phyloP scores from a whole-genome alignment of 1,284 basidiomycete genomes.

The Austroboletus rostrupii region DNA sequence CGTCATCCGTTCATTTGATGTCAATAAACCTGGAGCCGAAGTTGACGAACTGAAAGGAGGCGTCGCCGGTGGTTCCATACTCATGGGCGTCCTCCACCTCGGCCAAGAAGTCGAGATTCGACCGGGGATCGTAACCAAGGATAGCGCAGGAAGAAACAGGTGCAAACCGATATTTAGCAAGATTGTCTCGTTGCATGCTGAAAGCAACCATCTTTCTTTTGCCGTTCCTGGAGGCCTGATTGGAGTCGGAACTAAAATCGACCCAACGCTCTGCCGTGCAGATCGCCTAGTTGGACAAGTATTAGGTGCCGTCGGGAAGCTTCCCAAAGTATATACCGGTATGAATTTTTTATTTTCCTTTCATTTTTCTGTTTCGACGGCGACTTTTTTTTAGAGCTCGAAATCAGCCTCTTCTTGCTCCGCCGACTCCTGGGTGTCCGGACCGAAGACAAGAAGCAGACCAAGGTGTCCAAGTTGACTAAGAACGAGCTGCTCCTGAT shows the following conservation, averaged over 20 bases:
- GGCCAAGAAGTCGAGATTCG: slow-evolving; percentile 97
- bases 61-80: slow-evolving; percentile 95
- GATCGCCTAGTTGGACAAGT: slow-evolving; percentile 97
- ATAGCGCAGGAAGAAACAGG: slow-evolving; percentile 83
- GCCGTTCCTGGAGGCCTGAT: slow-evolving; percentile 97
- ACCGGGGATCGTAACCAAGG: slow-evolving; percentile 96
- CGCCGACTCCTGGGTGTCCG: slow-evolving; percentile 96
- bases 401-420: slow-evolving; percentile 90
- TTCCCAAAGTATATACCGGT: slow-evolving; percentile 93
- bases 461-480: slow-evolving; percentile 88
- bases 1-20: slow-evolving; percentile 99
- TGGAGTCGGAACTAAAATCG: slow-evolving; percentile 96
- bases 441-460: slow-evolving; percentile 97
- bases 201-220: slow-evolving; percentile 92
- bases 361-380: not conserved
- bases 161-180: slow-evolving; percentile 93
- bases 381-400: slow-evolving; percentile 54
- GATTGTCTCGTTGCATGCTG: slow-evolving; percentile 90
- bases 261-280: slow-evolving; percentile 94
- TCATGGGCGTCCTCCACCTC: slow-evolving; percentile 87
- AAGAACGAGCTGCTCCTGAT: slow-evolving; percentile 93
- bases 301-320: slow-evolving; percentile 87
- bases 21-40: slow-evolving; percentile 98
- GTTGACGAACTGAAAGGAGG: slow-evolving; percentile 97
- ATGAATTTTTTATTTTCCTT: slow-evolving; percentile 16